These are phyloP conservation scores for Tilletia walkeri DNA, from an alignment of 1,284 basidiomycete genomes.

Conservation along the genomic window DNA sequence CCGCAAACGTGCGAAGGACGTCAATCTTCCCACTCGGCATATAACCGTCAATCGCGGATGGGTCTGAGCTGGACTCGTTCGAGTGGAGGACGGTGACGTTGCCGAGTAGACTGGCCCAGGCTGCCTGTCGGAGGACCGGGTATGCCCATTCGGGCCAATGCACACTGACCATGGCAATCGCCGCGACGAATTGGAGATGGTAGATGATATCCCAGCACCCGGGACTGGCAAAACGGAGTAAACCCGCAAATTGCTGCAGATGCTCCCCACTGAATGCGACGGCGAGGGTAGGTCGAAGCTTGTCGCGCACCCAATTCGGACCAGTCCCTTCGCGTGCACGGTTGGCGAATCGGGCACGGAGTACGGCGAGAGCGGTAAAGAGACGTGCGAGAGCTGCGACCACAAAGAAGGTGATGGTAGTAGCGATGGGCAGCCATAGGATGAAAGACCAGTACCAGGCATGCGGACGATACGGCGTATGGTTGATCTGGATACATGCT, in stretches of 20 bases:
- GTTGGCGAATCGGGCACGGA: slow-evolving; percentile 37
- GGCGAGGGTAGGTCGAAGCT: slow-evolving; percentile 58
- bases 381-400: slow-evolving; percentile 73
- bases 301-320: slow-evolving; percentile 42
- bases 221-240: slow-evolving; percentile 88
- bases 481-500: slow-evolving; percentile 74
- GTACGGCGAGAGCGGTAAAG: slow-evolving; percentile 34
- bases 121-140: slow-evolving; percentile 55
- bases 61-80: slow-evolving; percentile 13
- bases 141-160: slow-evolving; percentile 90
- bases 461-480: slow-evolving; percentile 70
- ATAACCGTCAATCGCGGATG: neutral
- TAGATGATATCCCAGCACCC: slow-evolving; percentile 87
- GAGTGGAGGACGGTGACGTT: slow-evolving; percentile 40
- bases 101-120: slow-evolving; percentile 56
- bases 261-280: slow-evolving; percentile 89
- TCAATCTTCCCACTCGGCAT: slow-evolving; percentile 20
- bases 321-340: slow-evolving; percentile 44
- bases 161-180: slow-evolving; percentile 85
- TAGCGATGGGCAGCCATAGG: slow-evolving; percentile 75
- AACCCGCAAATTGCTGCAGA: slow-evolving; percentile 75
- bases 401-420: slow-evolving; percentile 77
- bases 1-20: slow-evolving; percentile 31
- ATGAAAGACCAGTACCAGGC: slow-evolving; percentile 72
- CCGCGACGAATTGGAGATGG: slow-evolving; percentile 75